A percentile compares a stretch with the other conserved stretches of the same genome.
Conservation (phyloP, 208 protist species). For the Crithidia acanthocephali region DNA sequence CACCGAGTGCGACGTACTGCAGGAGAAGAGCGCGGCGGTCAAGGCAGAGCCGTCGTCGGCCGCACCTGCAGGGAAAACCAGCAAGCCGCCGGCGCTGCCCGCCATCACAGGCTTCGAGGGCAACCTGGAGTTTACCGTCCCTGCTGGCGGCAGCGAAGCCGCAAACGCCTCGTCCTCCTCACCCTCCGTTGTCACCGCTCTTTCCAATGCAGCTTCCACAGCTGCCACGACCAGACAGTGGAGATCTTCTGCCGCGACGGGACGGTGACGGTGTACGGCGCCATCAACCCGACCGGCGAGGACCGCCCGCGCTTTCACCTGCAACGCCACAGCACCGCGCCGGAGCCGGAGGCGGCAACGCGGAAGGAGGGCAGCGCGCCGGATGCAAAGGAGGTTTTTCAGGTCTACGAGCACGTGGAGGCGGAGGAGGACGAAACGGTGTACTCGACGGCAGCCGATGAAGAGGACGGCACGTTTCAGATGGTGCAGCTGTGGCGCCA, state of each 20-base stretch:
- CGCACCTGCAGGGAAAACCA: not conserved
- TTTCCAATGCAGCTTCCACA: constrained; percentile 69
- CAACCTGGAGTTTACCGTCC: constrained; percentile 50
- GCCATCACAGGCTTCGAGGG: constrained; percentile 70
- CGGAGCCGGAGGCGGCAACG: constrained; percentile 17
- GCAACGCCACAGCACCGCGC: constrained; percentile 15
- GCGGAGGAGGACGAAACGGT: constrained; percentile 32
- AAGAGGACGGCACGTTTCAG: constrained; percentile 45
- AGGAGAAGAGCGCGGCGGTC: not conserved
- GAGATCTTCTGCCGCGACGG: constrained; percentile 51
- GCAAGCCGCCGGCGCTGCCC: constrained; percentile 14
- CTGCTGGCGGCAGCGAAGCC: not conserved
- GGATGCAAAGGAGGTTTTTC: constrained; percentile 19
- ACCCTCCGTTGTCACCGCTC: constrained; percentile 39
- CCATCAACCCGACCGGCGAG: constrained; percentile 64
- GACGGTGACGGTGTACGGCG: constrained; percentile 56
- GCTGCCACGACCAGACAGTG: constrained; percentile 61
- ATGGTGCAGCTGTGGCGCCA: constrained; percentile 74
- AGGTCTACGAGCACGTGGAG: constrained; percentile 31
- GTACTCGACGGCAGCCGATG: constrained; percentile 28
- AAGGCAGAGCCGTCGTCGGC: not conserved
- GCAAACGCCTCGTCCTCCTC: not conserved
- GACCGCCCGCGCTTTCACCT: constrained; percentile 41
- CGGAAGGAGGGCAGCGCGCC: constrained; percentile 25
- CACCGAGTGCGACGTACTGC: constrained; percentile 40